Conservation (phyloP, 192 early-diverging fungal species). For the Backusella morwellensis region DNA sequence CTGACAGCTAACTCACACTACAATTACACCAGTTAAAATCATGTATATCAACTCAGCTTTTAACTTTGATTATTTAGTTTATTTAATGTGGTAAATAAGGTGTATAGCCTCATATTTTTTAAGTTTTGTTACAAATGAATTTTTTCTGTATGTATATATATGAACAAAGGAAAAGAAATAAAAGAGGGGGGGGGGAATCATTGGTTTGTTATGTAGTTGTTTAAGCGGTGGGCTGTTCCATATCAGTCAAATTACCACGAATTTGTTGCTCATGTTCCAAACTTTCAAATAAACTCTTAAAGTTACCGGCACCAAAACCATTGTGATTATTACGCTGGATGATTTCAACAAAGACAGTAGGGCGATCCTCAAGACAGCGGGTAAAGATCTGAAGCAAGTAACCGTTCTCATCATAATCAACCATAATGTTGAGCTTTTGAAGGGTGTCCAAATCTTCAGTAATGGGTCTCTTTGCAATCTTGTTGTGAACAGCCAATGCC, state of each 20-base stretch:
- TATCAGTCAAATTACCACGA: conserved; percentile 75
- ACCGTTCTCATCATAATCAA: conserved; percentile 96
- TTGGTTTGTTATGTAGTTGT: background rate
- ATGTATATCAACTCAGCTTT: too few species aligned
- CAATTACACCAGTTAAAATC: too few species aligned
- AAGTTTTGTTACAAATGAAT: background rate
- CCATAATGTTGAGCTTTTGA: conserved; percentile 85
- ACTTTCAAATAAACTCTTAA: conserved; percentile 95
- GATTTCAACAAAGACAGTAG: conserved; percentile 95
- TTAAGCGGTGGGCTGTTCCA: conserved; percentile 25
- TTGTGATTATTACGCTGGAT: conserved; percentile 94
- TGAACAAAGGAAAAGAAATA: background rate
- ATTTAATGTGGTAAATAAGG: background rate
- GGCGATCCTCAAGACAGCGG: conserved; percentile 91
- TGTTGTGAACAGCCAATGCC: conserved; percentile 51
- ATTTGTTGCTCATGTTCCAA: conserved; percentile 93
- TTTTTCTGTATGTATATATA: background rate
- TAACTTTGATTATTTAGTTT: background rate
- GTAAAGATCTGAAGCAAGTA: conserved; percentile 95
- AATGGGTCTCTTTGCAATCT: conserved; percentile 68
- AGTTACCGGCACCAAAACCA: conserved; percentile 97
- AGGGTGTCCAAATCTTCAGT: conserved; percentile 81
- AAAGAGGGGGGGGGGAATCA: background rate
- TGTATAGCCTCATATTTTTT: background rate
- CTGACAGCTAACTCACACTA: too few species aligned